Base-by-base conservation (phyloP, 345 rosid genomes). In the Durio zibethinus region DNA sequence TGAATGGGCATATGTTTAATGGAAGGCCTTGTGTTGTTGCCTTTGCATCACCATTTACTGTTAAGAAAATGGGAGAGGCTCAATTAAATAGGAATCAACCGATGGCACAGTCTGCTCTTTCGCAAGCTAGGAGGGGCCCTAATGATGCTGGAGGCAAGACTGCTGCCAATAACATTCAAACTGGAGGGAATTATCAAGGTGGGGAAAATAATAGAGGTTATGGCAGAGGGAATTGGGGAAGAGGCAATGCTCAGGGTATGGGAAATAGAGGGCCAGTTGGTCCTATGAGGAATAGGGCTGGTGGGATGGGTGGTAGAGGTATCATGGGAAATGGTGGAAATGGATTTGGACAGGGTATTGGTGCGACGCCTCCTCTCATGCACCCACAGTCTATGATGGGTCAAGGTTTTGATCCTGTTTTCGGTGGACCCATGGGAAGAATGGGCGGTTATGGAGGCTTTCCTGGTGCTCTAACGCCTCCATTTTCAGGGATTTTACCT, bases 381-480 rank as follows among this genome's bases (percentile, higher is more conserved):
- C 54, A 50, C 54, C 54, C 54, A n/a, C 54, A 50, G n/a, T 50
- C 54, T 15, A 50, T 50, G 54, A 50, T 50, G 54, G n/a, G n/a
- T 16, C 54, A 50, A 4, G 54, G 54, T 50, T 50, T 50, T 16
- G 54, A 50, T 16, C 54, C 54, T 16, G 20, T n/a, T 16, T 50
- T 50, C 4, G 54, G 18, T 29, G 66, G 66, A 29, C 66, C 38
- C 66, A 61, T 61, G 66, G 66, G 66, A 29, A 61, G 66, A 61
- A 61, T 61, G 66, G 66, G 66, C 40, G 6, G 10, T 31, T 61
- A 61, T 61, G 66, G 66, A 27, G 66, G 66, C 36, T 61, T 27
- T 61, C 66, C 66, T 29, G 40, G 66, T 61, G 36, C 38, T 29
- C 38, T 18, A 15, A 14, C 38, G 1, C 40, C 66, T 31, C 66